phyloP scores from a whole-genome alignment of 495 filamentous ascomycete species.

The Hypomontagnella submonticulosa region DNA sequence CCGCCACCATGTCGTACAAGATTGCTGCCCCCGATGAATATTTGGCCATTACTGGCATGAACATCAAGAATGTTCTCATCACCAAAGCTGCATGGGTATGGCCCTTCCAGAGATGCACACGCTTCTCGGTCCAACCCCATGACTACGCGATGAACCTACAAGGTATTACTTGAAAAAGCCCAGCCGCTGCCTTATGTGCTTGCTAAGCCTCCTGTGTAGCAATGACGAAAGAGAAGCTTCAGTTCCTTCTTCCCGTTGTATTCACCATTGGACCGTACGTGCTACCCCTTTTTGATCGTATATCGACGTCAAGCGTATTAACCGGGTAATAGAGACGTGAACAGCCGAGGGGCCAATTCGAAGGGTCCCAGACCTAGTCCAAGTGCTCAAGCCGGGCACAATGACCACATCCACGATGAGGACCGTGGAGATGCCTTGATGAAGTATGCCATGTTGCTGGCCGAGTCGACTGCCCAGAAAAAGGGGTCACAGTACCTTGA shows the following conservation, averaged over 20 bases:
- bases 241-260: conserved; percentile 81
- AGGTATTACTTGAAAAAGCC: conserved; percentile 24
- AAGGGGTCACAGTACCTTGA: conserved; percentile 73
- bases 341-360: conserved; percentile 59
- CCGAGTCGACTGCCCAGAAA: conserved; percentile 63
- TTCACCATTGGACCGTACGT: conserved; percentile 79
- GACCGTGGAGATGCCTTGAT: conserved; percentile 66
- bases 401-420: conserved; percentile 49
- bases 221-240: conserved; percentile 86
- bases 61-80: conserved; percentile 75
- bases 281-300: neutral
- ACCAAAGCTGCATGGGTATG: conserved; percentile 76
- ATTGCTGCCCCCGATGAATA: conserved; percentile 67
- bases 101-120: conserved; percentile 70
- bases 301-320: conserved; percentile 3
- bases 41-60: conserved; percentile 83
- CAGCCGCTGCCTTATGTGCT: neutral
- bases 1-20: conserved; percentile 56
- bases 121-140: conserved; percentile 73
- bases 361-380: conserved; percentile 11
- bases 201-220: conserved; percentile 51
- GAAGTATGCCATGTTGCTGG: conserved; percentile 82
- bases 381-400: conserved; percentile 4
- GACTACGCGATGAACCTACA: conserved; percentile 80
- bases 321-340: conserved; percentile 59